Evolutionary conservation across 1,284 basidiomycete species (phyloP).

Genomic region (Cutaneotrichosporon mucoides): DNA sequence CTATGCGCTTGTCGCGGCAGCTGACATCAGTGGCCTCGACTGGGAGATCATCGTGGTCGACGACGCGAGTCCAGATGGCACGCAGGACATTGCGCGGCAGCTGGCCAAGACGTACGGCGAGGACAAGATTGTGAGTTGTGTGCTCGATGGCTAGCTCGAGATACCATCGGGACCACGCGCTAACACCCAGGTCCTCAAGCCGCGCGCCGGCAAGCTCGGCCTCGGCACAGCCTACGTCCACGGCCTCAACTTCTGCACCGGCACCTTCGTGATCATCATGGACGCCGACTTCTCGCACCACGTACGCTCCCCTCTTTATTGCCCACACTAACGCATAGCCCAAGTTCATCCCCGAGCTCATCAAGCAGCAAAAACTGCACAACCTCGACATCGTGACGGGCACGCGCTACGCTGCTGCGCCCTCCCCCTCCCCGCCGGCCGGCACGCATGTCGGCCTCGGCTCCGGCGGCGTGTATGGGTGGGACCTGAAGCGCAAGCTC

Average conservation of each 20-base stretch:
- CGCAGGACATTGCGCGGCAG: constrained; percentile 77
- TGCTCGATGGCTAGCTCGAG: neutral
- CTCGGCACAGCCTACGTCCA: constrained; percentile 92
- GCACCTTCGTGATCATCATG: constrained; percentile 96
- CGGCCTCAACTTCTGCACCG: constrained; percentile 77
- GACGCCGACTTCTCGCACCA: constrained; percentile 95
- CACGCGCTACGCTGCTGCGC: constrained; percentile 63
- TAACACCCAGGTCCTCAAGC: constrained; percentile 63
- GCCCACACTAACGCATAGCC: constrained; percentile 56
- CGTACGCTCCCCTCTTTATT: constrained; percentile 52
- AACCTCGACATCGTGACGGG: constrained; percentile 86
- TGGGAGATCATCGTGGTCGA: constrained; percentile 91
- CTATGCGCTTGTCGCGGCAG: neutral
- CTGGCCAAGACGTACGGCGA: constrained; percentile 73
- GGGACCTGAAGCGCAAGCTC: constrained; percentile 81
- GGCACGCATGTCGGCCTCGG: constrained; percentile 37
- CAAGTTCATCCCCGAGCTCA: constrained; percentile 85
- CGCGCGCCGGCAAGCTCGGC: constrained; percentile 80
- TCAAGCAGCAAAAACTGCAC: constrained; percentile 72
- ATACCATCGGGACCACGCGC: too few relatives aligned
- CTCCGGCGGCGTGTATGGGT: constrained; percentile 80
- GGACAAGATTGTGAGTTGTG: constrained; percentile 70
- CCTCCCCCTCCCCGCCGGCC: constrained; percentile 33
- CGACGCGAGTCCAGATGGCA: constrained; percentile 86
- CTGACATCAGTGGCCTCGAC: constrained; percentile 52